These are phyloP conservation scores for Leptosphaerulina australis DNA, from an alignment of 2,329 filamentous ascomycete species.

Conservation along the genomic window DNA sequence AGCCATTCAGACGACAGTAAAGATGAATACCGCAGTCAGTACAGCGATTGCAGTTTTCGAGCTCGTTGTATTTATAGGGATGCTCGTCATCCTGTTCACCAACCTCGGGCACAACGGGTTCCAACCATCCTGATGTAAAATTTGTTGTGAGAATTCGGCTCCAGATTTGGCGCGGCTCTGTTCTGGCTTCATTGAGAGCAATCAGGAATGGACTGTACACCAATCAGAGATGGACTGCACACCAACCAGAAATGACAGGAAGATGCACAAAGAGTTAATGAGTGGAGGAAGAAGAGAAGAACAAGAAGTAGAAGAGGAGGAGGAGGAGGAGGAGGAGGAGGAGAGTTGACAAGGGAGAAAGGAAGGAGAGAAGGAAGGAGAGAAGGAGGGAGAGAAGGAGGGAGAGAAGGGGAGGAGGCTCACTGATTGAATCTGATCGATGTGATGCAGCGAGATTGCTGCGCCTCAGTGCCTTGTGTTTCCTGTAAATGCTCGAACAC, in stretches of 20 bases:
- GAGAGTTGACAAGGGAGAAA: background rate
- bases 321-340: background rate
- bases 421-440: no score
- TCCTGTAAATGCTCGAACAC: conserved; percentile 28
- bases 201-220: background rate
- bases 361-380: background rate
- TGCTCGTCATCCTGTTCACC: conserved; percentile 10
- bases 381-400: background rate
- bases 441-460: no score
- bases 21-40: no score
- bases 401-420: no score
- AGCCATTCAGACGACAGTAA: no score
- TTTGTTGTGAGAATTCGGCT: background rate
- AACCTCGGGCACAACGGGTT: conserved; percentile 9
- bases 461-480: background rate
- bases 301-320: background rate
- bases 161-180: background rate
- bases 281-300: background rate
- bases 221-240: background rate
- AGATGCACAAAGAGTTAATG: no score
- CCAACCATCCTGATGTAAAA: background rate
- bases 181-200: no score
- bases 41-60: conserved; percentile 4
- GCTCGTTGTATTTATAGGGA: conserved; percentile 3
- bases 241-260: no score